Base-by-base conservation (phyloP, 108 stramenopile species). In the Cyclostephanos tholiformis region DNA sequence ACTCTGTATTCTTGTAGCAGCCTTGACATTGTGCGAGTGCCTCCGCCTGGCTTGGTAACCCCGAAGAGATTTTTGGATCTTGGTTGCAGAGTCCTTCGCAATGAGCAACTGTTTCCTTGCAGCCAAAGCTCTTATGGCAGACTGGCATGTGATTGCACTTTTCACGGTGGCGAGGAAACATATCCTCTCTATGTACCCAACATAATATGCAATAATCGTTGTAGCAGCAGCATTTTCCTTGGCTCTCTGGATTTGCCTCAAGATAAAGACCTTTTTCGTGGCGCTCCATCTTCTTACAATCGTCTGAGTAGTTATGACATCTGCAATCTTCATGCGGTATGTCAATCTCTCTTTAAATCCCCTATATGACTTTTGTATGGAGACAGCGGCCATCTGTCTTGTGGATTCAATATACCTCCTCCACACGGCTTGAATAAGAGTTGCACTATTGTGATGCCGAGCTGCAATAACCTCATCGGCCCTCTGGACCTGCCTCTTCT, bases 1-100 rank as follows among this genome's bases (percentile, higher is more conserved):
- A 0, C 82, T 66, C 71, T 91, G 90, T 52, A 91, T 85, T 29
- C 61, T 70, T 0, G 77, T 75, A 12, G 90, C 87, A 27, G 65
- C 65, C 20, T 19, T 23, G 23, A 44, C 26, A 44, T 44, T 27
- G 13, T 11, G 27, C 12, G 7, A 65, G 44, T 65, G 19, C 50
- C 50, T 10, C 50, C 17, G 38, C 23, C 55, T 72, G 30, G 0
- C 48, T 2, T 6, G 35, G 43, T 65, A 72, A 32, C 32, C 38
- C 14, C 65, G 71, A 51, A 25, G 66, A 6, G 57, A 48, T 10
- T 57, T 51, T 62, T 79, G 77, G 49, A 72, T 48, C 29, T 63
- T 72, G 49, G 62, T 72, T 20, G 48, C 62, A 22, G 71, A 43
- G n/a, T 4, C 39, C 23, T 59, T 26, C 19, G 38, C 20, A 2